A percentile compares a stretch with the other conserved stretches of the same genome.
Evolutionary conservation across 306 rosid species (phyloP).

Genomic region (Fragaria vesca): DNA sequence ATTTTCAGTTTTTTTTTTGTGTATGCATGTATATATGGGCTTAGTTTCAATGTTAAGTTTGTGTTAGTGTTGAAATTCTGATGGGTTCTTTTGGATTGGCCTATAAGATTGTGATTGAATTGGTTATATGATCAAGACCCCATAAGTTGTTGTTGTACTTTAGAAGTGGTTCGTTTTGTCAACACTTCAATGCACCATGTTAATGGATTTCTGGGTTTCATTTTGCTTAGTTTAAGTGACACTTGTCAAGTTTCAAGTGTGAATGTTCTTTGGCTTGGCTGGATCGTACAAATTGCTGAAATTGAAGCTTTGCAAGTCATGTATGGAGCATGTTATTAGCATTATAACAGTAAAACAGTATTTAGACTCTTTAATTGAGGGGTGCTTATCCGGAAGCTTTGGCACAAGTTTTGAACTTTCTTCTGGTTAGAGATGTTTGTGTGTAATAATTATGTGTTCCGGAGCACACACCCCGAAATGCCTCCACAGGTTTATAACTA

Average conservation of each 20-base stretch:
- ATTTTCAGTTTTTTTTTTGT: neutral
- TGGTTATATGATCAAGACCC: neutral
- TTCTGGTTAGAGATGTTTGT: neutral
- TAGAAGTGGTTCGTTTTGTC: neutral
- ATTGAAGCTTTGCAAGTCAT: neutral
- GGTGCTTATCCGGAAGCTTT: neutral
- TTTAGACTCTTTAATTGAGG: neutral
- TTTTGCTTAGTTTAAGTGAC: neutral
- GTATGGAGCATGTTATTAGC: neutral
- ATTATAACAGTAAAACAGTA: neutral
- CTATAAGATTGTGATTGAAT: neutral
- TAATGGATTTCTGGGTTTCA: neutral
- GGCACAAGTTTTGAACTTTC: neutral
- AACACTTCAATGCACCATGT: neutral
- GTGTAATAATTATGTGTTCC: neutral
- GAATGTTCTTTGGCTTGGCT: neutral
- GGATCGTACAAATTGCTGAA: neutral
- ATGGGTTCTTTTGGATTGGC: constrained; percentile 7
- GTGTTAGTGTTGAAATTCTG: neutral
- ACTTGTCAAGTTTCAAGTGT: neutral
- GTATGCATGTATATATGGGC: neutral
- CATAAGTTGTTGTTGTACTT: neutral
- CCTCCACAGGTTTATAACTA: neutral
- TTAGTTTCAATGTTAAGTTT: neutral
- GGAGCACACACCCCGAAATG: neutral